Percentiles rank a stretch among this genome's conserved stretches.
Evolutionary conservation across 495 filamentous ascomycete species (phyloP).

Genomic region (Penicillium canescens): DNA sequence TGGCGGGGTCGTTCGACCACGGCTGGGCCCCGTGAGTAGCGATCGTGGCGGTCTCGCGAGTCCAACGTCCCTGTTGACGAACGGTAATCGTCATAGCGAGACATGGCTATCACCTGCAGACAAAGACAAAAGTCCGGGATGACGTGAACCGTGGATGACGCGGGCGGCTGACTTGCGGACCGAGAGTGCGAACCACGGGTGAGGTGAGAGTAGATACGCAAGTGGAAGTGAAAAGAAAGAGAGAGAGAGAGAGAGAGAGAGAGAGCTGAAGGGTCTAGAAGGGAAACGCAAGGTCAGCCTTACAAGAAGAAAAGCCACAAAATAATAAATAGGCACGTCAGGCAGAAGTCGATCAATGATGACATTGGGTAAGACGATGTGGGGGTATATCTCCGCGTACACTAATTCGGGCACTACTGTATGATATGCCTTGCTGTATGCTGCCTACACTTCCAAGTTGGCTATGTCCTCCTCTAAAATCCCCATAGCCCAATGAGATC

Average conservation of each 20-base stretch:
- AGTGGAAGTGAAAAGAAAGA: not conserved
- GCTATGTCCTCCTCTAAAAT: conserved; percentile 57
- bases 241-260: not conserved
- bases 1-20: conserved; percentile 44
- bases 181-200: conserved; percentile 23
- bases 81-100: conserved; percentile 48
- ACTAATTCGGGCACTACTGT: conserved; percentile 3
- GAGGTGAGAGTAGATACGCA: not conserved
- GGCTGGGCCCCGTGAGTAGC: conserved; percentile 42
- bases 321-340: not conserved
- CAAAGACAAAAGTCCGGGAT: conserved; percentile 1
- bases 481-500: conserved; percentile 59
- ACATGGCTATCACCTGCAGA: conserved; percentile 34
- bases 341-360: conserved; percentile 19
- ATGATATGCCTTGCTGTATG: not conserved
- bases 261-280: not conserved
- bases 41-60: conserved; percentile 47
- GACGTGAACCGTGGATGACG: conserved; percentile 33
- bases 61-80: conserved; percentile 42
- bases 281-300: conserved; percentile 7
- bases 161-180: conserved; percentile 32
- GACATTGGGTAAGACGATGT: conserved; percentile 11
- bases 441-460: conserved; percentile 35
- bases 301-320: not conserved
- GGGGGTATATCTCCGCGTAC: conserved; percentile 4